A percentile compares a stretch with the other conserved stretches of the same genome.
These are phyloP conservation scores for Fomitopsis schrenkii DNA, from an alignment of 1,284 basidiomycete genomes.

Conservation along the genomic window DNA sequence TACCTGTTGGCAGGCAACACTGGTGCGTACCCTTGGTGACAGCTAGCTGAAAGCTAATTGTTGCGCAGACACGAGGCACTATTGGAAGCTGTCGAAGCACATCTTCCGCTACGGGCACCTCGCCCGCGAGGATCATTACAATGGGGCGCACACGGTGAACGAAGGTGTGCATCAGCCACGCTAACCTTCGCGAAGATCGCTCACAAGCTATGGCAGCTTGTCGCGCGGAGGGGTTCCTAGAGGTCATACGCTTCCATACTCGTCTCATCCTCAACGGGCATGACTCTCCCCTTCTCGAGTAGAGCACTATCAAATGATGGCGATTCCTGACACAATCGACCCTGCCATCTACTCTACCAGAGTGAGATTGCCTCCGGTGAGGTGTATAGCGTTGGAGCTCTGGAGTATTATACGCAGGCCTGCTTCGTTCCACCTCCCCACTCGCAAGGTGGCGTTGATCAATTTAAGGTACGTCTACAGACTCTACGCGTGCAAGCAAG, in stretches of 20 bases:
- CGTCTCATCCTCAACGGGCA: conserved; percentile 44
- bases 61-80: conserved; percentile 38
- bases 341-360: not conserved
- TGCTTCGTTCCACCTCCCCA: too few species aligned
- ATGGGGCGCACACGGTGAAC: conserved; percentile 54
- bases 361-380: too few species aligned
- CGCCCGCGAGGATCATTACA: conserved; percentile 22
- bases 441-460: too few species aligned
- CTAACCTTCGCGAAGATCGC: not conserved
- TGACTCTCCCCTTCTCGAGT: conserved; percentile 23
- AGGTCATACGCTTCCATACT: conserved; percentile 42
- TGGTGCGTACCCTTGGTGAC: not conserved
- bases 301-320: not conserved
- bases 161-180: conserved; percentile 27
- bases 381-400: too few species aligned
- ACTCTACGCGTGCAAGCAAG: too few species aligned
- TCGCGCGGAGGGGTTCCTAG: conserved; percentile 34
- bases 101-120: conserved; percentile 46
- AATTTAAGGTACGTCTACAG: not conserved
- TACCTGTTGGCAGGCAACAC: conserved; percentile 9
- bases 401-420: too few species aligned
- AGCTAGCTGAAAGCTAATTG: not conserved
- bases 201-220: conserved; percentile 27
- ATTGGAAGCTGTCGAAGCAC: conserved; percentile 45
- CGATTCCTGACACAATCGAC: not conserved